Evolutionary conservation across 2,329 filamentous ascomycete species (phyloP).

Genomic region (Plenodomus tracheiphilus): DNA sequence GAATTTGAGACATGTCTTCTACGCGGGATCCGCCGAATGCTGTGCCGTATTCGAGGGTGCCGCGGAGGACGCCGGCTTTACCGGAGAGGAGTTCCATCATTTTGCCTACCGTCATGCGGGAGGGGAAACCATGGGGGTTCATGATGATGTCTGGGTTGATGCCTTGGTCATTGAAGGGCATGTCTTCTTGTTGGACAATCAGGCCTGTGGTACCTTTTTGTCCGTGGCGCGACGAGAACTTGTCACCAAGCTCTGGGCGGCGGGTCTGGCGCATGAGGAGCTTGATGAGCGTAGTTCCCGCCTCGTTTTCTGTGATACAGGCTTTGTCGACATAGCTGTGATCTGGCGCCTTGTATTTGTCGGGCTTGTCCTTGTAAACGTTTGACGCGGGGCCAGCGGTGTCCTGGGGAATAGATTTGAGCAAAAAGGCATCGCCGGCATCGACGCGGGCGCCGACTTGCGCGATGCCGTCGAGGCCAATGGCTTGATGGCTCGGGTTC

Average conservation of each 20-base stretch:
- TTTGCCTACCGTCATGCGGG: constrained; percentile 98
- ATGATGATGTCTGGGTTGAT: constrained; percentile 99
- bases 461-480: constrained; percentile 87
- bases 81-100: constrained; percentile 93
- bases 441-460: constrained; percentile 81
- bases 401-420: constrained; percentile 84
- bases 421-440: constrained; percentile 82
- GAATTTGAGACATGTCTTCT: constrained; percentile 82
- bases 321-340: constrained; percentile 94
- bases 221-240: constrained; percentile 97
- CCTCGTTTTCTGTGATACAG: constrained; percentile 85
- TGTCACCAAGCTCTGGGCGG: constrained; percentile 92
- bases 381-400: constrained; percentile 70
- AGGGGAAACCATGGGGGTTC: constrained; percentile 99
- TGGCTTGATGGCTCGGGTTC: constrained; percentile 63
- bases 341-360: constrained; percentile 82
- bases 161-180: constrained; percentile 91
- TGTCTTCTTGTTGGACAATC: constrained; percentile 93
- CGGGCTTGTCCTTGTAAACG: constrained; percentile 66
- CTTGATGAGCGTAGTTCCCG: constrained; percentile 85
- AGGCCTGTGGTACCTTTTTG: constrained; percentile 98
- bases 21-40: constrained; percentile 83
- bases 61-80: constrained; percentile 86
- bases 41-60: constrained; percentile 86
- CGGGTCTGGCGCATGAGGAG: constrained; percentile 95